phyloP scores from a whole-genome alignment of 78 protist genomes.

The Polysphondylium violaceum region DNA sequence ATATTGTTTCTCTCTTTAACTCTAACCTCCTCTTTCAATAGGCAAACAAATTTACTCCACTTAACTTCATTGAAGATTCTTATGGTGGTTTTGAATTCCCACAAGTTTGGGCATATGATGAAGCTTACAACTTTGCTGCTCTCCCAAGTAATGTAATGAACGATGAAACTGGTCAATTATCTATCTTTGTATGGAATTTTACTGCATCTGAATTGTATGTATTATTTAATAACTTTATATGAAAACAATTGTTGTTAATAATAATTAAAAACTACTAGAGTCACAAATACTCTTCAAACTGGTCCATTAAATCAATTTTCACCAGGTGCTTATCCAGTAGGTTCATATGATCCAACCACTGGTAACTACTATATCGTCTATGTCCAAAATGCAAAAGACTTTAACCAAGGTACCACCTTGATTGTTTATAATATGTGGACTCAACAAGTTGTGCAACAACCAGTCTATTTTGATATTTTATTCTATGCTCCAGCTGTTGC shows the following conservation, averaged over 20 bases:
- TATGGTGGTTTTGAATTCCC: not conserved
- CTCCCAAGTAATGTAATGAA: not conserved
- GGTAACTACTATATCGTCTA: constrained; percentile 2
- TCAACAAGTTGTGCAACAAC: not conserved
- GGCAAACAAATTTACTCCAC: not conserved
- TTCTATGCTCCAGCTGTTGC: not conserved
- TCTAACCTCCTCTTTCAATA: too few species aligned
- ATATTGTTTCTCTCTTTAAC: too few species aligned
- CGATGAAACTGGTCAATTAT: not conserved
- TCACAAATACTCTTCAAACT: not conserved
- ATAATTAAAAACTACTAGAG: not conserved
- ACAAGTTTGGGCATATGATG: not conserved
- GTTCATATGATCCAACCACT: not conserved
- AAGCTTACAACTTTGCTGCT: not conserved
- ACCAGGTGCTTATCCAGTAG: not conserved
- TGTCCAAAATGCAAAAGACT: not conserved
- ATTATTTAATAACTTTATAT: not conserved
- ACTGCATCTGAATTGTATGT: not conserved
- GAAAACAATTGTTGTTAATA: not conserved
- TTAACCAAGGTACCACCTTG: too few species aligned
- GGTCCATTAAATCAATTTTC: not conserved
- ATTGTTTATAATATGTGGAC: not conserved
- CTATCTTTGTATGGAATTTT: not conserved
- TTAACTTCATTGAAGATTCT: not conserved
- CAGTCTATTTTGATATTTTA: not conserved